Conservation (phyloP, 2,329 filamentous ascomycete species). For the Aspergillus bombycis region DNA sequence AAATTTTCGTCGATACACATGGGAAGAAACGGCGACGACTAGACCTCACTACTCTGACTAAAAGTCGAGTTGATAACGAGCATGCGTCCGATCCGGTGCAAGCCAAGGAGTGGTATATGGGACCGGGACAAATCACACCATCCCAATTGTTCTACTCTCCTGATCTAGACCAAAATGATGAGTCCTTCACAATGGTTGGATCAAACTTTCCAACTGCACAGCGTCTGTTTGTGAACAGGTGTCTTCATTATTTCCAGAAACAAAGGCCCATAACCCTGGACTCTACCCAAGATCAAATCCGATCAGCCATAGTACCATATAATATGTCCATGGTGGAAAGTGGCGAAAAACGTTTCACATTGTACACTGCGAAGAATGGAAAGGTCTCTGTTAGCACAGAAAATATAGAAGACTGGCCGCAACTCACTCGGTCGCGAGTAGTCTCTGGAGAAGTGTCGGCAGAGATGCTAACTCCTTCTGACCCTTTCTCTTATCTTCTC, state of each 20-base stretch:
- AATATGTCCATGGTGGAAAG: constrained; percentile 16
- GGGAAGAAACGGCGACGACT: constrained; percentile 38
- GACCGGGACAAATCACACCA: constrained; percentile 38
- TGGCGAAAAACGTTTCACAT: constrained; percentile 30
- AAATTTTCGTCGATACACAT: constrained; percentile 26
- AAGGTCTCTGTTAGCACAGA: constrained; percentile 31
- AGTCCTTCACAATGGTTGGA: constrained; percentile 28
- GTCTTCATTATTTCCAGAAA: constrained; percentile 30
- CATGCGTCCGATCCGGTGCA: neutral
- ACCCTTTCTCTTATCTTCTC: constrained; percentile 40
- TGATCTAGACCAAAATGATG: constrained; percentile 30
- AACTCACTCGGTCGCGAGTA: constrained; percentile 19
- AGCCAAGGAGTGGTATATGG: constrained; percentile 40
- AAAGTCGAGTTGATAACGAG: constrained; percentile 1
- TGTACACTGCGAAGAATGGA: constrained; percentile 31
- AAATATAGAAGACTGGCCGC: constrained; percentile 32
- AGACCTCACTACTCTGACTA: constrained; percentile 17
- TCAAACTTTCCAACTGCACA: constrained; percentile 28
- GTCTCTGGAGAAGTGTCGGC: neutral
- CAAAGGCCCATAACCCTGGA: constrained; percentile 28
- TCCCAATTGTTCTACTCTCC: constrained; percentile 49
- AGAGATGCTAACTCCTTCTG: constrained; percentile 9
- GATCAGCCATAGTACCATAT: constrained; percentile 36
- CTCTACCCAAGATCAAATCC: constrained; percentile 20
- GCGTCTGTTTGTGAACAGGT: constrained; percentile 35